These are phyloP conservation scores for Handroanthus guayacan DNA, from an alignment of 257 asterid species.

Conservation along the genomic window DNA sequence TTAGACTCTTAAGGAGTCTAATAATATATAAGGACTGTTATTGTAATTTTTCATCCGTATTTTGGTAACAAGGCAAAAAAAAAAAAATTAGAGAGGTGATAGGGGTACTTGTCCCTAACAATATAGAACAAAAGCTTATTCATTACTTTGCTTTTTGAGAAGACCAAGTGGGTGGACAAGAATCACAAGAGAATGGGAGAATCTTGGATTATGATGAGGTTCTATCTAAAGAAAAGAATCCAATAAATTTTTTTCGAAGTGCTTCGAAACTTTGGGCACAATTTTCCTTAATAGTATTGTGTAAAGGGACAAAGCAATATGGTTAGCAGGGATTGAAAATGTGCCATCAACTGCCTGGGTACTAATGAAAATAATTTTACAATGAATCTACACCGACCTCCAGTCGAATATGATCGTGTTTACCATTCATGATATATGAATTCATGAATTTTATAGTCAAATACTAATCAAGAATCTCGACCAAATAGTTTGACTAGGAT, in stretches of 20 bases:
- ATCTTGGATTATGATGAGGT: not conserved
- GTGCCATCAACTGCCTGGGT: not conserved
- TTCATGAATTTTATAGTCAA: no score
- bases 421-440: no score
- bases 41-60: no score
- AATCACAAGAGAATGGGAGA: not conserved
- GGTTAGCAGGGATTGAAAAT: not conserved
- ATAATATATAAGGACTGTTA: no score
- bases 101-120: not conserved
- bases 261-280: not conserved
- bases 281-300: not conserved
- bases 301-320: not conserved
- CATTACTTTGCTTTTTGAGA: not conserved
- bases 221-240: not conserved
- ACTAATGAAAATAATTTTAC: not conserved
- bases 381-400: no score
- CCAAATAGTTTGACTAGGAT: no score
- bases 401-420: no score
- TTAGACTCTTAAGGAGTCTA: no score
- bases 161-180: slow-evolving; percentile 10
- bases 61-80: no score
- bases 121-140: slow-evolving; percentile 14
- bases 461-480: no score
- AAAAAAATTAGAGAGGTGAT: no score
- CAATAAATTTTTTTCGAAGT: not conserved